Percentiles rank a stretch among this genome's conserved stretches.
Evolutionary conservation across 257 asterid genomes (phyloP).

Genomic region (Thymus quinquecostatus): DNA sequence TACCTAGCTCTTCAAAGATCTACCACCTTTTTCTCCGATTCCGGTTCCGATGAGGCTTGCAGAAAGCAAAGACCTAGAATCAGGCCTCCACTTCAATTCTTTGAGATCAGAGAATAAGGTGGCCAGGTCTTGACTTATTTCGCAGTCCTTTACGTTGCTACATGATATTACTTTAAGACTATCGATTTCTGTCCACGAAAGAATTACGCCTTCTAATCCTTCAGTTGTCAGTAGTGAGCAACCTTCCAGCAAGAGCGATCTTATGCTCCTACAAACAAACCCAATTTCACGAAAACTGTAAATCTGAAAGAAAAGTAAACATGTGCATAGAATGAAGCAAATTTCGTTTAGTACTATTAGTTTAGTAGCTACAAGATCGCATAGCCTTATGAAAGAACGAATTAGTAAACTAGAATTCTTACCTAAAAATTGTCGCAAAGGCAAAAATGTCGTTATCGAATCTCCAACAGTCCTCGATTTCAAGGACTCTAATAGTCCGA

Average conservation of each 20-base stretch:
- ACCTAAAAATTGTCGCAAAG: slow-evolving; percentile 65
- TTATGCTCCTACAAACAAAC: slow-evolving; percentile 53
- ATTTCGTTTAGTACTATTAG: too few relatives aligned
- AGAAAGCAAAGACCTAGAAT: slow-evolving; percentile 60
- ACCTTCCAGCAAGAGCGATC: slow-evolving; percentile 76
- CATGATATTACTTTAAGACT: slow-evolving; percentile 80
- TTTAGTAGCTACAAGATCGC: slow-evolving; percentile 12
- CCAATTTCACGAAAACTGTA: slow-evolving; percentile 9
- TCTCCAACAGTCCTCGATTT: slow-evolving; percentile 85
- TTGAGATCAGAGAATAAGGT: slow-evolving; percentile 69
- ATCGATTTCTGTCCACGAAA: slow-evolving; percentile 68
- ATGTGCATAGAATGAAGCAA: not conserved
- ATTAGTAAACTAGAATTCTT: slow-evolving; percentile 8
- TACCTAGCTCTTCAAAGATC: slow-evolving; percentile 59
- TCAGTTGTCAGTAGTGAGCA: slow-evolving; percentile 79
- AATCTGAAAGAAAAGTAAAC: not conserved
- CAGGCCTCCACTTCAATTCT: slow-evolving; percentile 89
- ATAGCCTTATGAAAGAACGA: slow-evolving; percentile 1
- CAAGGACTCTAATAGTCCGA: slow-evolving; percentile 51
- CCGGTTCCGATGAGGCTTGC: slow-evolving; percentile 74
- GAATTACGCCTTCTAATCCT: slow-evolving; percentile 74
- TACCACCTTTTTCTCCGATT: slow-evolving; percentile 70
- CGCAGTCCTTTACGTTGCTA: slow-evolving; percentile 75
- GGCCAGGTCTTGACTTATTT: slow-evolving; percentile 76
- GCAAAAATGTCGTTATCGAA: slow-evolving; percentile 61